Conservation (phyloP, 805 yeast genomes). For the Kregervanrija pseudodelftensis region DNA sequence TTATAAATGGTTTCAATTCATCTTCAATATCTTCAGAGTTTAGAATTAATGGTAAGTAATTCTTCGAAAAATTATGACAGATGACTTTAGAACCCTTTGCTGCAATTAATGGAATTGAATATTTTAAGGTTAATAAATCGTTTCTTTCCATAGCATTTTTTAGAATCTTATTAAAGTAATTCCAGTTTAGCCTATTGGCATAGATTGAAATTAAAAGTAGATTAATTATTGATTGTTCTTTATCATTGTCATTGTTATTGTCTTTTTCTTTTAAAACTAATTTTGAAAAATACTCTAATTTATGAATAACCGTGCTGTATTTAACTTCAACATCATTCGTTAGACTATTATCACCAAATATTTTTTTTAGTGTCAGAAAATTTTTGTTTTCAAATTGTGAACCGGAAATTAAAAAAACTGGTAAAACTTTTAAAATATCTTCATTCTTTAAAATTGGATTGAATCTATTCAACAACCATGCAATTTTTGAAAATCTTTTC, state of each 20-base stretch:
- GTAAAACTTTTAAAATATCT: slow-evolving; percentile 18
- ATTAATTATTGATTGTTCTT: slow-evolving; percentile 7
- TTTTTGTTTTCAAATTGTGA: slow-evolving; percentile 20
- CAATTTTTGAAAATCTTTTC: slow-evolving; percentile 15
- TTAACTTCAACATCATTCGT: neutral
- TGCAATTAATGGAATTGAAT: slow-evolving; percentile 8
- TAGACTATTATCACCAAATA: neutral
- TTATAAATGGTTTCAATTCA: slow-evolving; percentile 1
- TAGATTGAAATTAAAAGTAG: slow-evolving; percentile 11
- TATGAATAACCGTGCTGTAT: slow-evolving; percentile 7
- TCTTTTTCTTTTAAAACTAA: slow-evolving; percentile 1
- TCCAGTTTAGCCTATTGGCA: slow-evolving; percentile 13
- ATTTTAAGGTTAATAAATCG: slow-evolving; percentile 8
- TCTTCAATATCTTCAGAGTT: slow-evolving; percentile 3
- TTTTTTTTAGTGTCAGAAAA: slow-evolving; percentile 14
- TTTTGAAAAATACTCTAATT: slow-evolving; percentile 1
- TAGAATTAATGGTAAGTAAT: slow-evolving; percentile 11
- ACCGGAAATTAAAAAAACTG: slow-evolving; percentile 20
- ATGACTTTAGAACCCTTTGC: slow-evolving; percentile 7
- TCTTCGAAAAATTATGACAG: slow-evolving; percentile 6
- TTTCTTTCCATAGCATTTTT: slow-evolving; percentile 9
- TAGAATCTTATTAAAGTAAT: slow-evolving; percentile 6
- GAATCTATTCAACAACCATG: slow-evolving; percentile 12
- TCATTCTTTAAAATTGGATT: slow-evolving; percentile 14
- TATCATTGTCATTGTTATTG: neutral